Conservation (phyloP, 106 monocot genomes). For the Posidonia australis region DNA sequence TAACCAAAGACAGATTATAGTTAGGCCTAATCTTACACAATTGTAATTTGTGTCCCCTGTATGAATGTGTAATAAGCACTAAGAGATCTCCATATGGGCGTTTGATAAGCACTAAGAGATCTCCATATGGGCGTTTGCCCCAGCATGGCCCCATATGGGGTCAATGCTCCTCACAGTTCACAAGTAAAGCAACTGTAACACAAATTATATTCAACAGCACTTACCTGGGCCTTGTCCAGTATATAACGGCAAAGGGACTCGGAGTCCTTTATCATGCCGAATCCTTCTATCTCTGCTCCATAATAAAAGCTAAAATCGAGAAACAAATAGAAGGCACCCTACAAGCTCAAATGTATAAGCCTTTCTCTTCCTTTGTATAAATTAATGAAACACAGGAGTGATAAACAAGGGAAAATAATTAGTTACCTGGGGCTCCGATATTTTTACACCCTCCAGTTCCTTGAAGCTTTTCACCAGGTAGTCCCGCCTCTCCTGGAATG, state of each 20-base stretch:
- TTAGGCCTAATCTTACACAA: too few relatives aligned
- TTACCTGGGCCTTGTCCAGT: conserved; percentile 79
- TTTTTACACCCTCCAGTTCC: conserved; percentile 65
- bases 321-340: conserved; percentile 95
- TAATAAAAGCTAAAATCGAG: conserved; percentile 83
- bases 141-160: too few relatives aligned
- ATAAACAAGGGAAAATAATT: background rate
- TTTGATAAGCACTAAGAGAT: too few relatives aligned
- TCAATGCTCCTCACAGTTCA: background rate
- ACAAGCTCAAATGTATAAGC: background rate
- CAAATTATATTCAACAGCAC: background rate
- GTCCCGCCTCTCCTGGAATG: conserved; percentile 67
- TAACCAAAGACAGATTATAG: too few relatives aligned
- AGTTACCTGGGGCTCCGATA: conserved; percentile 77
- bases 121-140: too few relatives aligned
- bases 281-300: conserved; percentile 63
- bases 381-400: background rate
- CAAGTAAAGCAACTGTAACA: background rate
- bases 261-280: conserved; percentile 56
- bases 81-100: too few relatives aligned
- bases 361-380: background rate
- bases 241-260: conserved; percentile 75
- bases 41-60: too few relatives aligned
- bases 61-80: too few relatives aligned
- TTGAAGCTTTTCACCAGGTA: conserved; percentile 62